Evolutionary conservation across 1,284 basidiomycete genomes (phyloP).

Genomic region (Naganishia sp.): DNA sequence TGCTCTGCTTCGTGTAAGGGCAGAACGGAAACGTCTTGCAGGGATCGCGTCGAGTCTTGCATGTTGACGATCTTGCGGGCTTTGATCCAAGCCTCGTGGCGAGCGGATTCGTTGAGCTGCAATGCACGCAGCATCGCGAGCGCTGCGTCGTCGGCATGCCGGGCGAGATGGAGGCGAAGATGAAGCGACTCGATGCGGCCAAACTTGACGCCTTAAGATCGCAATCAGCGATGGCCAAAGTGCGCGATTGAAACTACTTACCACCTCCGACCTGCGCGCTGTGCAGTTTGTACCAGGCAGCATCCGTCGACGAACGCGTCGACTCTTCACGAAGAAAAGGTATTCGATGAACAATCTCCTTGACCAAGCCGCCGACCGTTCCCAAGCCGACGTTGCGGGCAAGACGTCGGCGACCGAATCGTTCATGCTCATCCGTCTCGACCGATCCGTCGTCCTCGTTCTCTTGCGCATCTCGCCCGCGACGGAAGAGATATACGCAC

Average conservation of each 20-base stretch:
- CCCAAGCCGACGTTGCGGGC: conserved; percentile 12
- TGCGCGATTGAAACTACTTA: conserved; percentile 14
- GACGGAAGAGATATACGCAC: background rate
- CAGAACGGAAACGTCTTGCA: conserved; percentile 45
- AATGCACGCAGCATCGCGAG: conserved; percentile 27
- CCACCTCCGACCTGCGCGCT: conserved; percentile 29
- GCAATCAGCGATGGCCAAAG: background rate
- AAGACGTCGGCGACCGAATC: background rate
- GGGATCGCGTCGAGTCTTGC: conserved; percentile 35
- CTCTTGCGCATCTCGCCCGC: background rate
- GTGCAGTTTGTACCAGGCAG: conserved; percentile 24
- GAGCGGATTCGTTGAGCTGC: conserved; percentile 13
- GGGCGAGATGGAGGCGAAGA: conserved; percentile 19
- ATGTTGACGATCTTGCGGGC: conserved; percentile 39
- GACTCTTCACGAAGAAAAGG: background rate
- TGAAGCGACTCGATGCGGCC: conserved; percentile 18
- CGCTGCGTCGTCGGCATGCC: conserved; percentile 3
- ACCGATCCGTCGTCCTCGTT: background rate
- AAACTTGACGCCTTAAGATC: conserved; percentile 7
- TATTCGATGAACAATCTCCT: conserved; percentile 1
- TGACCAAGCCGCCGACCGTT: background rate
- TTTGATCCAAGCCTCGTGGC: conserved; percentile 38
- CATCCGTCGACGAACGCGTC: background rate
- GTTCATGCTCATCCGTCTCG: background rate
- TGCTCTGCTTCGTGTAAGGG: conserved; percentile 44